phyloP scores from a whole-genome alignment of 768 basidiomycete species.

The Amanita fuliginea region DNA sequence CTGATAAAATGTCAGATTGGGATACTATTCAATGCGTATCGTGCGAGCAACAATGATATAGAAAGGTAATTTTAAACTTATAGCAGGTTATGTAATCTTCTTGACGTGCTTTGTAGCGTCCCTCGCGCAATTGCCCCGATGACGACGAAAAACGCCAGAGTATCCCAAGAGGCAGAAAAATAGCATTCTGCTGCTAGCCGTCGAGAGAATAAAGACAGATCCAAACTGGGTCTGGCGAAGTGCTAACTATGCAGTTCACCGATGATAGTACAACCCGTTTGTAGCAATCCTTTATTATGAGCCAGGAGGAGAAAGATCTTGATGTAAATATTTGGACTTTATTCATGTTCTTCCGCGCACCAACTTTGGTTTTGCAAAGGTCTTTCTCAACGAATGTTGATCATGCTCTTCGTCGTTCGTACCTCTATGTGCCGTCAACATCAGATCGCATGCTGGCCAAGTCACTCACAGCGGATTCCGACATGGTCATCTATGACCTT shows the following conservation, averaged over 20 bases:
- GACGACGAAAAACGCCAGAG: neutral
- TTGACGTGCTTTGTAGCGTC: neutral
- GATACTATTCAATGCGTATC: too few relatives aligned
- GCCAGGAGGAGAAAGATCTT: too few relatives aligned
- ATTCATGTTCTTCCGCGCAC: neutral
- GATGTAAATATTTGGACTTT: too few relatives aligned
- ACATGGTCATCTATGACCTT: constrained; percentile 78
- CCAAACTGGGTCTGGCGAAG: neutral
- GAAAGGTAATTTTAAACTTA: too few relatives aligned
- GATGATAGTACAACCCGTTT: too few relatives aligned
- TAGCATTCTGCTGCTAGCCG: neutral
- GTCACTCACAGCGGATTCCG: constrained; percentile 50
- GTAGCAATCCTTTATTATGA: too few relatives aligned
- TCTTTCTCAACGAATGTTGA: neutral
- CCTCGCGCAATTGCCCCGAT: neutral
- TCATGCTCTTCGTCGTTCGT: constrained; percentile 34
- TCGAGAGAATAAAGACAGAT: neutral
- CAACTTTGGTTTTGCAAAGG: neutral
- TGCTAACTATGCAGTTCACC: too few relatives aligned
- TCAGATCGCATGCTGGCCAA: constrained; percentile 77
- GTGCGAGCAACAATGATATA: too few relatives aligned
- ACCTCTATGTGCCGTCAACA: constrained; percentile 75
- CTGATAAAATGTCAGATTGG: too few relatives aligned
- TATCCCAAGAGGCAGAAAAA: neutral
- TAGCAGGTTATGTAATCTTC: neutral